Evolutionary conservation across 306 rosid genomes (phyloP).

Genomic region (Castanea mollissima): DNA sequence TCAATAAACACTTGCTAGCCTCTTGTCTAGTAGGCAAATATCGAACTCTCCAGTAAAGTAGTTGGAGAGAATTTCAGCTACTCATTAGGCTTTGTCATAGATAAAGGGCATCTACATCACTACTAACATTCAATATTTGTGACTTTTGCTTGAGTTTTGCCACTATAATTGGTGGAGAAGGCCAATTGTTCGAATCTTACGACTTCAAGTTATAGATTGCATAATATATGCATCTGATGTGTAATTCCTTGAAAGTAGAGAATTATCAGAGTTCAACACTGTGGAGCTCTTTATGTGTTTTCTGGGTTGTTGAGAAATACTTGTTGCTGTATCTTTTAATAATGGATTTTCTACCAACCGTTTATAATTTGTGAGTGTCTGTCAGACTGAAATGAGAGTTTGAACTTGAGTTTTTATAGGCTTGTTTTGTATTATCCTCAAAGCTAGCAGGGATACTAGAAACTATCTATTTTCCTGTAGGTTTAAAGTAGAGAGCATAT

Average conservation of each 20-base stretch:
- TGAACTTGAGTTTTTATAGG: background rate
- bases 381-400: background rate
- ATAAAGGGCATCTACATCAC: background rate
- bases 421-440: background rate
- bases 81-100: background rate
- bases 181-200: background rate
- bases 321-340: background rate
- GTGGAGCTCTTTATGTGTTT: background rate
- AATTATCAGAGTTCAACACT: slow-evolving; percentile 6
- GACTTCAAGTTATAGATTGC: slow-evolving; percentile 2
- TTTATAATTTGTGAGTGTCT: background rate
- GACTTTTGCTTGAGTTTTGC: background rate
- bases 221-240: background rate
- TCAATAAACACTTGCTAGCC: background rate
- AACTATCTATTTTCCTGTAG: background rate
- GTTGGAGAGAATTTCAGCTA: background rate
- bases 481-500: too few species aligned
- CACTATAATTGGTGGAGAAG: background rate
- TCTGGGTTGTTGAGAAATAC: background rate
- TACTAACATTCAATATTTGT: background rate
- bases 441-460: background rate
- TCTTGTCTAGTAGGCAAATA: background rate
- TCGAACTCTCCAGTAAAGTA: background rate
- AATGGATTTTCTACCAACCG: background rate
- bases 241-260: background rate